Evolutionary conservation across 805 yeast genomes (phyloP).

Genomic region (Isabelozyma pseudorhagii): DNA sequence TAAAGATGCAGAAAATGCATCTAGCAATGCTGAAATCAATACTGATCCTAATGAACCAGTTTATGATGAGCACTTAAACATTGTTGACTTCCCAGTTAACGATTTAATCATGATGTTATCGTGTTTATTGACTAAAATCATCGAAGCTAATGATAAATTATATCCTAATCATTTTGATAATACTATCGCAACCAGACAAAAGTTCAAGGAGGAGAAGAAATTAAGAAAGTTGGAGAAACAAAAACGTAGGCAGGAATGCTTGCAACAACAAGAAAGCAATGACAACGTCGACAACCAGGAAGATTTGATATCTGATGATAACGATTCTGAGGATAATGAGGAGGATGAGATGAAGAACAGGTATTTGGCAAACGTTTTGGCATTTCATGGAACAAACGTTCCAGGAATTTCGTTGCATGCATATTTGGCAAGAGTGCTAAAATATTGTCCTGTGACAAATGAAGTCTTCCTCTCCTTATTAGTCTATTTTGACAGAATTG

Average conservation of each 20-base stretch:
- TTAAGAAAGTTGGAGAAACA: constrained; percentile 20
- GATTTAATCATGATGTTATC: constrained; percentile 83
- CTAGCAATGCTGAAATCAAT: constrained; percentile 2
- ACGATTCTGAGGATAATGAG: constrained; percentile 28
- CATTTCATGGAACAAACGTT: constrained; percentile 93
- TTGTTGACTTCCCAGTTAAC: constrained; percentile 78
- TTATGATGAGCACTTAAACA: constrained; percentile 59
- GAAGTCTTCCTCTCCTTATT: constrained; percentile 88
- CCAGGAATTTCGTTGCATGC: constrained; percentile 94
- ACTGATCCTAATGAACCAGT: constrained; percentile 8
- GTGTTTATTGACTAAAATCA: constrained; percentile 77
- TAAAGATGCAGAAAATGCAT: constrained; percentile 7
- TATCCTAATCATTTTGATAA: constrained; percentile 65
- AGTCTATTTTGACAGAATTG: constrained; percentile 92
- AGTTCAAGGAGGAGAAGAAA: constrained; percentile 30
- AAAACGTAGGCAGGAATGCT: constrained; percentile 1
- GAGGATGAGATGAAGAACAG: constrained; percentile 46
- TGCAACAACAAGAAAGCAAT: constrained; percentile 6
- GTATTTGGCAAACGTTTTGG: constrained; percentile 68
- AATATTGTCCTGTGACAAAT: constrained; percentile 97
- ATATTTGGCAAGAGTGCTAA: constrained; percentile 83
- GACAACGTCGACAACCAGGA: constrained; percentile 6
- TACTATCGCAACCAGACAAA: constrained; percentile 40
- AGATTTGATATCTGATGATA: constrained; percentile 12
- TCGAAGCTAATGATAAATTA: constrained; percentile 83